Conservation (phyloP, 225 moss, liverwort and hornwort species). For the Neckera pumila region DNA sequence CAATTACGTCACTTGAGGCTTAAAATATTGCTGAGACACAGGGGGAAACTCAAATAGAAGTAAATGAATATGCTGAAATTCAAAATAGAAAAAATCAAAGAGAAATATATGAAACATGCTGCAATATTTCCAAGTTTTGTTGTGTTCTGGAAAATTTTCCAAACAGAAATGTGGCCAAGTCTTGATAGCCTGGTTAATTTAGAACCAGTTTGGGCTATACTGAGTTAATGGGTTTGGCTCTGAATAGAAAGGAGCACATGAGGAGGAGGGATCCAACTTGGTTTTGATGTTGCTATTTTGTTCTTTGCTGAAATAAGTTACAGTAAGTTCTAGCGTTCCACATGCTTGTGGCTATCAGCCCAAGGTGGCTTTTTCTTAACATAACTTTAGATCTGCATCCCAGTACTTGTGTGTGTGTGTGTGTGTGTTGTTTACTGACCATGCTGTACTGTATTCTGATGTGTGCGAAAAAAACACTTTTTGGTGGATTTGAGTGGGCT, state of each 20-base stretch:
- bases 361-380: not conserved
- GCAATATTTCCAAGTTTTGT: not conserved
- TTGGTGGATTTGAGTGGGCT: not conserved
- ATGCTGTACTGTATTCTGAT: no score
- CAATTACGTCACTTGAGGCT: not conserved
- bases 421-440: not conserved
- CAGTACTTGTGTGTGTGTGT: not conserved
- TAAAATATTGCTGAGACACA: not conserved
- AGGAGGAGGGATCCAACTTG: not conserved
- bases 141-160: not conserved
- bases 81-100: not conserved
- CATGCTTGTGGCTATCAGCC: not conserved
- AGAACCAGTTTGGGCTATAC: no score
- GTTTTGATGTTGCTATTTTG: not conserved
- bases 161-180: not conserved
- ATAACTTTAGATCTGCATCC: not conserved
- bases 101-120: not conserved
- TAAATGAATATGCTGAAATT: not conserved
- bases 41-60: not conserved
- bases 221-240: not conserved
- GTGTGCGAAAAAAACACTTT: not conserved
- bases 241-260: not conserved
- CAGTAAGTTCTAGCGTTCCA: not conserved
- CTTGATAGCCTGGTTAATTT: not conserved
- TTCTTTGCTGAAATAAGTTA: not conserved